Conservation (phyloP, 2,329 filamentous ascomycete species). For the Botrytis cinerea region DNA sequence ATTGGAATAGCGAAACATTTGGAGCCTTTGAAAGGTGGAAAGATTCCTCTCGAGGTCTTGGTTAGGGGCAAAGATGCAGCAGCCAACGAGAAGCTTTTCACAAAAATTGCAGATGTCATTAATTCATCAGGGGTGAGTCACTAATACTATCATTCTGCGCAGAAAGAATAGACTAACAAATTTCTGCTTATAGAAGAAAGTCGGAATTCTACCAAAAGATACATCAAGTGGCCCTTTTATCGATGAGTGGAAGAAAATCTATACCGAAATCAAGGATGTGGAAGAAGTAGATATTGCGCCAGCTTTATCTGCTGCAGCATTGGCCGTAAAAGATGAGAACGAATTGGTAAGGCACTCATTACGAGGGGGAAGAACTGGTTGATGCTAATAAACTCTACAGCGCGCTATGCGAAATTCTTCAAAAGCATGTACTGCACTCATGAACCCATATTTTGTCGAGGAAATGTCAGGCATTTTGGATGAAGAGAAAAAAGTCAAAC, state of each 20-base stretch:
- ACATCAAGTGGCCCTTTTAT: slow-evolving; percentile 83
- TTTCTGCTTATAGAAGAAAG: slow-evolving; percentile 67
- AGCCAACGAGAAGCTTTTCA: slow-evolving; percentile 87
- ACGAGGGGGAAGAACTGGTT: slow-evolving; percentile 18
- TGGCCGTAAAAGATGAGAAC: slow-evolving; percentile 92
- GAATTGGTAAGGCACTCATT: slow-evolving; percentile 62
- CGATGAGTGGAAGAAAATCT: slow-evolving; percentile 92
- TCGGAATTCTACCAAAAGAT: slow-evolving; percentile 85
- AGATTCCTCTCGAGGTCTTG: slow-evolving; percentile 88
- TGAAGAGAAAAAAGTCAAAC: slow-evolving; percentile 94
- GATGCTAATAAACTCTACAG: slow-evolving; percentile 42
- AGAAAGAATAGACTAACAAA: slow-evolving; percentile 24
- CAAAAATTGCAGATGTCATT: slow-evolving; percentile 80
- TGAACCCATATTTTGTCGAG: slow-evolving; percentile 96
- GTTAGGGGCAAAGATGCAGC: slow-evolving; percentile 89
- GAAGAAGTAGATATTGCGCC: slow-evolving; percentile 85
- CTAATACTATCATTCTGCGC: neutral
- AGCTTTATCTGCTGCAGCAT: slow-evolving; percentile 79
- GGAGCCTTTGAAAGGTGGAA: slow-evolving; percentile 86
- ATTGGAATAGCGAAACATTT: slow-evolving; percentile 76
- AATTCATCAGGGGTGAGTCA: slow-evolving; percentile 78
- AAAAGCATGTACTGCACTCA: slow-evolving; percentile 88
- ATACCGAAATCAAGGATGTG: slow-evolving; percentile 75
- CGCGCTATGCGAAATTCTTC: slow-evolving; percentile 93
- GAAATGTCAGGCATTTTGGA: slow-evolving; percentile 97